Base-by-base conservation (phyloP, 2,329 filamentous ascomycete species). In the Cytospora paraplurivora region DNA sequence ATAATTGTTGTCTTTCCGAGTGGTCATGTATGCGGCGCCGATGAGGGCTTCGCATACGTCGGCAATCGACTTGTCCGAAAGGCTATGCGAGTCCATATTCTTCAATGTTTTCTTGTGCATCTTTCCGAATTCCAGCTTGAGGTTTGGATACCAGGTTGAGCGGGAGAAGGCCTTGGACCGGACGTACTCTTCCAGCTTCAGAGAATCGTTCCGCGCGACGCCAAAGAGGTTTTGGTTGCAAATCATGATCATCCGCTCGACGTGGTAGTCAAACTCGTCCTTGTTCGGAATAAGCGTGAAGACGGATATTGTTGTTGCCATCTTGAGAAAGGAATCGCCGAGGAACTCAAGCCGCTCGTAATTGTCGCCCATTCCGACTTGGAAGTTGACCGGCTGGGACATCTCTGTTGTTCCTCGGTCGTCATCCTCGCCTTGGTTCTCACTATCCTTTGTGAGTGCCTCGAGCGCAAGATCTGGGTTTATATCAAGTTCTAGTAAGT, bases 21-120 rank as follows among this genome's bases (percentile, higher is more conserved):
- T 76, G 0, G 80, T 82, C 47, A 90, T 75, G 58, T 89, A 87
- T 0, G 93, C 89, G 2, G 94, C 95, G 7, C 94, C 95, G 55
- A 99, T 98, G 62, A 97, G 78, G 0, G 95, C 94, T 73, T 98
- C 95, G 66, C 92, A 97, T 0, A 98, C 93, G 75, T 98, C 95
- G 4, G 95, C 94, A 70, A 97, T 89, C 0, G 90, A 90, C 78
- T 99, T 99, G 76, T 97, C 91, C 0, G 88, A 88, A 1, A 99
- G 82, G 0, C 78, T 79, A 71, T 97, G 93, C 11, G 77, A 82
- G 7, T 78, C 75, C 33, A 77, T 79, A 12, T 79, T 75, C 59
- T 77, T 80, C 57, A 58, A 34, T 1, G 62, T 66, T 65, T 81
- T 85, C 52, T 79, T 77, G 78, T 65, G 59, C 7, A 57, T 67